Evolutionary conservation across 106 monocot species (phyloP).

Genomic region (Platanthera guangdongensis): DNA sequence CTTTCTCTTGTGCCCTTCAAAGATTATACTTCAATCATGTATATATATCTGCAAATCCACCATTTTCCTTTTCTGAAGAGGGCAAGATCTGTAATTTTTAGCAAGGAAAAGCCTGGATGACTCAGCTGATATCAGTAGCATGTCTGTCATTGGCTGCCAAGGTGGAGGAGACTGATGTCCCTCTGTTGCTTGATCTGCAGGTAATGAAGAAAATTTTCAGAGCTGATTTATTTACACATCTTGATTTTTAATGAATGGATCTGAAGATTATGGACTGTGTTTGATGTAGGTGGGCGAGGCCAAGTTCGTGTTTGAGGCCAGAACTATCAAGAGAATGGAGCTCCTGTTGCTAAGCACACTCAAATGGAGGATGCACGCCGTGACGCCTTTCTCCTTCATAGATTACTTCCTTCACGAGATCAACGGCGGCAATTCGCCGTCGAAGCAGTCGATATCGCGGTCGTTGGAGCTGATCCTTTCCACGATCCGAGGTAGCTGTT

Average conservation of each 20-base stretch:
- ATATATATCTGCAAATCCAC: neutral
- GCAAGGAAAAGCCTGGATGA: conserved; percentile 81
- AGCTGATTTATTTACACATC: neutral
- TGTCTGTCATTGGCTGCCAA: conserved; percentile 80
- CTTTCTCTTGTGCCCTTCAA: neutral
- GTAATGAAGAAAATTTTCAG: conserved; percentile 15
- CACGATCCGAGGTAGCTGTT: conserved; percentile 47
- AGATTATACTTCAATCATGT: neutral
- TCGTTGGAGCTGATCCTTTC: conserved; percentile 53
- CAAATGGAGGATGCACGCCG: conserved; percentile 88
- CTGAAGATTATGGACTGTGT: neutral
- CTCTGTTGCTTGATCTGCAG: conserved; percentile 65
- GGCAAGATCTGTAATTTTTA: conserved; percentile 12
- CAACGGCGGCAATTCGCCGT: conserved; percentile 28
- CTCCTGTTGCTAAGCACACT: conserved; percentile 82
- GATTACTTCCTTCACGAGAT: conserved; percentile 80
- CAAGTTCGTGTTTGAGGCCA: conserved; percentile 74
- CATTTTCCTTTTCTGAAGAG: neutral
- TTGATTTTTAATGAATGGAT: neutral
- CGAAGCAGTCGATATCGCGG: conserved; percentile 23
- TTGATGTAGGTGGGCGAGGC: conserved; percentile 57
- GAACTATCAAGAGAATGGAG: conserved; percentile 95
- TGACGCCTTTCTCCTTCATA: conserved; percentile 85
- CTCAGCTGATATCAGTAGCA: conserved; percentile 69
- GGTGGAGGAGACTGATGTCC: conserved; percentile 73